These are phyloP conservation scores for Acer saccharum DNA, from an alignment of 345 rosid species.

Conservation along the genomic window DNA sequence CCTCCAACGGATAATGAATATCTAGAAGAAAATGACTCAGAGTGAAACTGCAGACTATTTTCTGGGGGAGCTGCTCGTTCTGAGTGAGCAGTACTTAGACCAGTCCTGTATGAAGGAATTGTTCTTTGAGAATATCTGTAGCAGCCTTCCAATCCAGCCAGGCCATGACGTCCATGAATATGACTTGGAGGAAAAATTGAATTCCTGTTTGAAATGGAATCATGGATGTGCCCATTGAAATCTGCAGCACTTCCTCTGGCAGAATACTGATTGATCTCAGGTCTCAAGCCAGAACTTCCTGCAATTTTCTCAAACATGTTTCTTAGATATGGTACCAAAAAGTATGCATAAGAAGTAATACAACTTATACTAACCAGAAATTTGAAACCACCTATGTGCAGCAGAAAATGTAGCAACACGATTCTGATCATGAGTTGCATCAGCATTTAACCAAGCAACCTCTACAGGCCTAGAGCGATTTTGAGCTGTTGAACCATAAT, in stretches of 20 bases:
- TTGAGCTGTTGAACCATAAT: constrained; percentile 6
- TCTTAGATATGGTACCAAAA: constrained; percentile 8
- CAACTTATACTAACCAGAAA: constrained; percentile 27
- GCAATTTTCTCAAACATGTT: constrained; percentile 11
- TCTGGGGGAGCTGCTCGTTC: constrained; percentile 19
- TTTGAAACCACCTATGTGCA: constrained; percentile 19
- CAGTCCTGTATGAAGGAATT: constrained; percentile 13
- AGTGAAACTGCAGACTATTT: constrained; percentile 12
- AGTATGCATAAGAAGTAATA: not conserved
- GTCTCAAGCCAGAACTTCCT: constrained; percentile 22
- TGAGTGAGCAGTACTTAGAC: constrained; percentile 5
- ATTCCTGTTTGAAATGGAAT: constrained; percentile 29
- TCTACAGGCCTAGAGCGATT: not conserved
- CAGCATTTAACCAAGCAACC: constrained; percentile 3
- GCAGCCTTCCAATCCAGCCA: not conserved
- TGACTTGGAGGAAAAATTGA: constrained; percentile 17
- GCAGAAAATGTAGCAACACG: not conserved
- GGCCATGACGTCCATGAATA: constrained; percentile 12
- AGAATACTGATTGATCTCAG: constrained; percentile 27
- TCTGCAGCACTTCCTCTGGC: constrained; percentile 23
- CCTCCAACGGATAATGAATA: constrained; percentile 21
- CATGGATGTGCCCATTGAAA: constrained; percentile 14
- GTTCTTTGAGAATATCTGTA: constrained; percentile 15
- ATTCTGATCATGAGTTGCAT: constrained; percentile 18
- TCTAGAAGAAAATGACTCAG: constrained; percentile 29